Base-by-base conservation (phyloP, 2,329 filamentous ascomycete species). In the Colletotrichum sp. region DNA sequence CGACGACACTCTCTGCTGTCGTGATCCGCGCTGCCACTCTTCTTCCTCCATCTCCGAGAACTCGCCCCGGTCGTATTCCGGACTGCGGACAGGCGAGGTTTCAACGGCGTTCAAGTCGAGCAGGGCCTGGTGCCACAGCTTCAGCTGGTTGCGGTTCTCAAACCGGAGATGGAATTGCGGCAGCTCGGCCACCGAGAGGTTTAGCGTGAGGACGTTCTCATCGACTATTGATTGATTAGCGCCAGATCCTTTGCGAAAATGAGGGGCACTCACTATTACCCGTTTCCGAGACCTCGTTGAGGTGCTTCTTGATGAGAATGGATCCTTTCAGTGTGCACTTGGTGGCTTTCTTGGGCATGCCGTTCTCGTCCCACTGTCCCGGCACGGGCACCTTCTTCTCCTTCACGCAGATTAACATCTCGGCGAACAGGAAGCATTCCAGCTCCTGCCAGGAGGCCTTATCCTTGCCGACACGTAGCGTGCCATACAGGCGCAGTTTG, bases 321-420 rank as follows among this genome's bases (percentile, higher is more conserved):
- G 97, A 98, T 21, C 97, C 97, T 85, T 99, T 99, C 55, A 99
- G 87, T 0, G 96, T 98, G 86, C 94, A 98, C 76, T 94, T 91
- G 5, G 92, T 91, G 12, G 90, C 87, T 82, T 93, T 96, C 70
- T 89, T 89, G 27, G 88, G 89, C 1, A 87, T 81, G 6, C 87
- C 86, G 21, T 85, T 86, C 67, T 91, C 91, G 65, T 92, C 93
- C 90, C 94, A 96, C 76, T 94, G 91, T 66, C 91, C 89, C 51
- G 89, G 80, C 8, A 74, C 87, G 77, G 87, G 82, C 11, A 88
- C 84, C 85, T 96, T 98, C 90, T 98, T 98, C 85, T 98, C 97
- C 84, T 98, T 99, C 75, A 99, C 95, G 81, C 97, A 99, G 77
- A 99, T 99, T 79, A 99, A 93, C 97, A 99, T 99, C 85, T 99